Base-by-base conservation (phyloP, 805 yeast species). In the Kodamaea lidongshanica region DNA sequence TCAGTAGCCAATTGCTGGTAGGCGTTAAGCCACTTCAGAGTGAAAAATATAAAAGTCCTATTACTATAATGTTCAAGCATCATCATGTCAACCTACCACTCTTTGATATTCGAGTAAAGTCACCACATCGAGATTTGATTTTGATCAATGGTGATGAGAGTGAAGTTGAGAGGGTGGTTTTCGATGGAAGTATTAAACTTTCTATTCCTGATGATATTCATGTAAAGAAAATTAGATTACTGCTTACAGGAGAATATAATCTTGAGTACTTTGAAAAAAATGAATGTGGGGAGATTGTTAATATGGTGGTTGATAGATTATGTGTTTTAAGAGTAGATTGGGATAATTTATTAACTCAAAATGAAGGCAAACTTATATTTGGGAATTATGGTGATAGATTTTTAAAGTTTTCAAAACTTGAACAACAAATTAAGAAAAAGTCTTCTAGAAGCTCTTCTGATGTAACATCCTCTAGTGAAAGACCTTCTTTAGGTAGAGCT, bases 131-230 rank as follows among this genome's bases (percentile, higher is more conserved):
- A 25, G 70, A 70, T 39, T 42, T 60, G 15, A 23, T 71, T 2
- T 35, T 70, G 8, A 48, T 72, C 19, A 56, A 52, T 31, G 77
- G 77, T 0, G 52, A 61, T 24, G 66, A 61, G 27, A 52, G 47
- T 24, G 77, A 70, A 37, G 56, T 69, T 25, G 67, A 66, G 5
- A 48, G 62, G 4, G 48, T 68, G 1, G 52, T 61, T 6, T 39
- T 72, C 15, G 61, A 58, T 14, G 79, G 79, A 0, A 58, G 56
- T 29, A 65, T 72, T 26, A 72, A 70, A 26, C 48, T 71, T 23
- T 53, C 69, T 13, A 46, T 69, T 3, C 65, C 67, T 6, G 65
- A 63, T 24, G 63, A 62, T 25, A 52, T 61, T 22, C 65, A 60
- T 30, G 53, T 70, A 15, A 58, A 54, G 25, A 45, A 46, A 23